Conservation (phyloP, 2,329 filamentous ascomycete species). For the Mycosphaerella arachidis region DNA sequence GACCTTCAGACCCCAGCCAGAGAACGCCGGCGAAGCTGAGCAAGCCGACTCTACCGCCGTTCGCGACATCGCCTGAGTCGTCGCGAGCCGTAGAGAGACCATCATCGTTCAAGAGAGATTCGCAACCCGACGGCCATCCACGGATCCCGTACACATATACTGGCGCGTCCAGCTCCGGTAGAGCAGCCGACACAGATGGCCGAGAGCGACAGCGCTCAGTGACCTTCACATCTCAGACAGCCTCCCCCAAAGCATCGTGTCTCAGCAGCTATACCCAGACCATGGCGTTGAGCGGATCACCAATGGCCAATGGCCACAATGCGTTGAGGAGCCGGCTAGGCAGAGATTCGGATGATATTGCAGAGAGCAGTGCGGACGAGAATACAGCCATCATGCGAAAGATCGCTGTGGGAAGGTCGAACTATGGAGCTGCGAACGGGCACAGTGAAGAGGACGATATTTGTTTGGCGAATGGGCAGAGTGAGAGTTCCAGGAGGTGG, state of each 20-base stretch:
- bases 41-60: constrained; percentile 20
- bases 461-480: not conserved
- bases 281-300: constrained; percentile 5
- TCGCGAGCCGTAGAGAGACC: not conserved
- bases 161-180: not conserved
- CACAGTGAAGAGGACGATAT: constrained; percentile 17
- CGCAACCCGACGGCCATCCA: constrained; percentile 14
- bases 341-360: constrained; percentile 19
- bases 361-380: constrained; percentile 38
- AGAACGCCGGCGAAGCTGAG: constrained; percentile 28
- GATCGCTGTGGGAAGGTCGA: not conserved
- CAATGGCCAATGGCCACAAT: constrained; percentile 7
- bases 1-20: constrained; percentile 28
- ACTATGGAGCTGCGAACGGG: constrained; percentile 27
- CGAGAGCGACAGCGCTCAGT: constrained; percentile 10
- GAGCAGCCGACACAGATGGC: not conserved
- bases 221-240: constrained; percentile 10
- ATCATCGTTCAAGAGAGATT: not conserved
- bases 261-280: constrained; percentile 9
- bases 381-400: constrained; percentile 39
- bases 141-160: constrained; percentile 16
- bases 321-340: constrained; percentile 9
- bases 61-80: constrained; percentile 8
- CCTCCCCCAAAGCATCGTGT: constrained; percentile 6
- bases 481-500: constrained; percentile 10